Evolutionary conservation across 148 eudicot species (phyloP).

Genomic region (Arctostaphylos glauca): DNA sequence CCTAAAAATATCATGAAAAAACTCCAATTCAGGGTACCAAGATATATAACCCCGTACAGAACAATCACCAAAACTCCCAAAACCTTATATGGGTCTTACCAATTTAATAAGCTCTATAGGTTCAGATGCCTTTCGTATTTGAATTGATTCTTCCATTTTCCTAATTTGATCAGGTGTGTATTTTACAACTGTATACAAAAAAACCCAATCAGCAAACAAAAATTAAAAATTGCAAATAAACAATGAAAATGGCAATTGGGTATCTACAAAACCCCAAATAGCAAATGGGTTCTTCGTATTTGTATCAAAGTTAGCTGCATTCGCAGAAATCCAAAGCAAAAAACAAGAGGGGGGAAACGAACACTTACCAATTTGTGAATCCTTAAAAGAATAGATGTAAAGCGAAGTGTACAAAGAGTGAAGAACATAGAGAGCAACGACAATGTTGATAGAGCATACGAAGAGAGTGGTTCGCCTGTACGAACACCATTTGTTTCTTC

Average conservation of each 20-base stretch:
- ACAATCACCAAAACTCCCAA: not conserved
- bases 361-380: slow-evolving; percentile 39
- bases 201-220: slow-evolving; percentile 2
- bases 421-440: slow-evolving; percentile 68
- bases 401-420: slow-evolving; percentile 63
- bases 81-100: slow-evolving; percentile 41
- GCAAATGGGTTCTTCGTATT: not conserved
- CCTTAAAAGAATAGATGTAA: slow-evolving; percentile 45
- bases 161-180: slow-evolving; percentile 66
- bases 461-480: slow-evolving; percentile 66
- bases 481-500: slow-evolving; percentile 63
- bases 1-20: not conserved
- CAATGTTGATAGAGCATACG: slow-evolving; percentile 75
- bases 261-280: not conserved
- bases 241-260: slow-evolving; percentile 13
- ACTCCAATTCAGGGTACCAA: not conserved
- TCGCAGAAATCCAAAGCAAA: not conserved
- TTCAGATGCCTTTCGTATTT: slow-evolving; percentile 62
- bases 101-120: slow-evolving; percentile 65
- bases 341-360: not conserved
- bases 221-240: not conserved
- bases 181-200: slow-evolving; percentile 45
- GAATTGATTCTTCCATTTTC: slow-evolving; percentile 80
- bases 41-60: not conserved
- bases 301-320: not conserved